Evolutionary conservation across 1,284 basidiomycete species (phyloP).

Genomic region (Ustilago tritici): DNA sequence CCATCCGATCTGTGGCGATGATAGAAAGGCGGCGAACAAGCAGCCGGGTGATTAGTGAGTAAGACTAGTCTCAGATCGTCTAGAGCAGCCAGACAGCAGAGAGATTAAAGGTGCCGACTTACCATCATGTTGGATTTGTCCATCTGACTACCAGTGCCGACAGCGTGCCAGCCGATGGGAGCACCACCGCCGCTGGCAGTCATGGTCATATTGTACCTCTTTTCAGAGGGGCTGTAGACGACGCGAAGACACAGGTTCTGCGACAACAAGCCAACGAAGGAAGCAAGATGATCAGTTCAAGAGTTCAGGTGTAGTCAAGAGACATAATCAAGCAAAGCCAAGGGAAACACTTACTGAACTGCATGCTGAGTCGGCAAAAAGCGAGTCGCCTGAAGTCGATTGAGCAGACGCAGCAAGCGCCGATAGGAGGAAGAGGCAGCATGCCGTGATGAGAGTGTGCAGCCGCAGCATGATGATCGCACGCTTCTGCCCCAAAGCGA

Average conservation of each 20-base stretch:
- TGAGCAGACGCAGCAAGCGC: conserved; percentile 14
- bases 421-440: conserved; percentile 20
- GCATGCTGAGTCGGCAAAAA: conserved; percentile 37
- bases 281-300: conserved; percentile 1
- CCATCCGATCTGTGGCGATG: conserved; percentile 74
- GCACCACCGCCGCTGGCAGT: conserved; percentile 40
- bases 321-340: too few relatives aligned
- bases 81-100: neutral
- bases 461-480: conserved; percentile 25
- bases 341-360: conserved; percentile 34
- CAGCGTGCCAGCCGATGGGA: conserved; percentile 48
- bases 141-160: conserved; percentile 50
- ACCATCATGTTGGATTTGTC: conserved; percentile 61
- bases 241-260: conserved; percentile 49
- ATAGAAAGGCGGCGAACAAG: neutral
- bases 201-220: conserved; percentile 57
- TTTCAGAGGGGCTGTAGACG: conserved; percentile 41
- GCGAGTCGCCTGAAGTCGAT: conserved; percentile 2
- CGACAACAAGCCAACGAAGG: neutral
- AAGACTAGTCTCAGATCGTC: neutral
- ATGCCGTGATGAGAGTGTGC: conserved; percentile 17
- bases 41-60: neutral
- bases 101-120: conserved; percentile 8
- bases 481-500: neutral
- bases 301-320: neutral